Evolutionary conservation across 1,284 basidiomycete genomes (phyloP).

Genomic region (Leucoagaricus sp.): DNA sequence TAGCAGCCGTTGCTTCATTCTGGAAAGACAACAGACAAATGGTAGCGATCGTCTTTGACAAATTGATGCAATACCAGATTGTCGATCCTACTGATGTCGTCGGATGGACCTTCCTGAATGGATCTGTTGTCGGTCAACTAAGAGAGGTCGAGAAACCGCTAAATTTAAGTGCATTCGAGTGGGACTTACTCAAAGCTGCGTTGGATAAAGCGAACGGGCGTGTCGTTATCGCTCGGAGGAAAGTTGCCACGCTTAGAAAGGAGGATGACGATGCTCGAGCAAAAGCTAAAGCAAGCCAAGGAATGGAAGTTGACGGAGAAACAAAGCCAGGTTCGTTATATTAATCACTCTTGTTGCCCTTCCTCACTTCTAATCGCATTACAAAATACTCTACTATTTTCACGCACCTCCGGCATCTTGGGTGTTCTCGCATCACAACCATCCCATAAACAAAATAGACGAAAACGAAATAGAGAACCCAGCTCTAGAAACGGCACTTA

Average conservation of each 20-base stretch:
- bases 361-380: background rate
- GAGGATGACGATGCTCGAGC: conserved; percentile 86
- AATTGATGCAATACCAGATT: conserved; percentile 97
- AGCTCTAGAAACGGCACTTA: conserved; percentile 66
- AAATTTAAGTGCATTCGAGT: conserved; percentile 67
- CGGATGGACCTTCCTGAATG: conserved; percentile 76
- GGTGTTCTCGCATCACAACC: background rate
- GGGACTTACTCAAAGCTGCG: conserved; percentile 81
- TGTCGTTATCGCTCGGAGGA: conserved; percentile 73
- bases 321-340: conserved; percentile 48
- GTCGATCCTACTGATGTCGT: conserved; percentile 94
- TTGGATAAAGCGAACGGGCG: conserved; percentile 89
- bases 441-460: conserved; percentile 30
- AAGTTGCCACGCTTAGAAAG: conserved; percentile 73
- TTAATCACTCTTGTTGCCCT: background rate
- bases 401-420: background rate
- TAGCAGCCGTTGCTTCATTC: conserved; percentile 71
- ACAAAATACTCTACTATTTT: conserved; percentile 1
- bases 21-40: conserved; percentile 86
- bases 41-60: conserved; percentile 92
- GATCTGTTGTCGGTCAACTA: conserved; percentile 34
- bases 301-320: conserved; percentile 76
- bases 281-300: conserved; percentile 62
- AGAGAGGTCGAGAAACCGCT: conserved; percentile 30
- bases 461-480: conserved; percentile 59